Base-by-base conservation (phyloP, 768 basidiomycete genomes). In the Amanita pallidorosea region DNA sequence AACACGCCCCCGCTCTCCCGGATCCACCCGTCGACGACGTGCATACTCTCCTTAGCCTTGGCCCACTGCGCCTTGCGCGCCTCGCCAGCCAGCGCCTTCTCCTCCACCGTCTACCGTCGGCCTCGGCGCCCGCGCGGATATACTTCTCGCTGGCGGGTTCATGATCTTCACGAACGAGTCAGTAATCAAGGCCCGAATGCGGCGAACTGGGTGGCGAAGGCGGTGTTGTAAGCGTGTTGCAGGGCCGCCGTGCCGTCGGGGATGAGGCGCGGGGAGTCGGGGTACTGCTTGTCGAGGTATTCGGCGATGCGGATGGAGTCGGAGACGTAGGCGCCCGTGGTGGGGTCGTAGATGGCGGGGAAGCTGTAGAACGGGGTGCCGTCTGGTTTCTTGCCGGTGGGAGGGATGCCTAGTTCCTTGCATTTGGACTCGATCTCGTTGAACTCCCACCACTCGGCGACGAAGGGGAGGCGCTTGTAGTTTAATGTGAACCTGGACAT, bases 241-340 rank as follows among this genome's bases (percentile, higher is more conserved):
- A 64, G 50, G 2, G 51, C 57, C 3, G 47, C 38, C 1, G 61
- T 56, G 23, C 55, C 55, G 4, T 53, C 37, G 2, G 62, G 61
- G 37, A 67, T 58, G 33, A 63, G 45, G 8, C 46, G 47, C 0
- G 63, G 64, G 1, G 65, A 60, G 33, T 63, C 52, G 4, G 74
- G 71, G 54, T 73, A 76, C 0, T 60, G 59, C 13, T 56, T 61
- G 29, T 77, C 75, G 34, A 75, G 72, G 51, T 77, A 77, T 51
- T 64, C 61, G 0, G 73, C 72, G 45, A 76, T 76, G 15, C 58
- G 57, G 49, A 66, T 62, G 5, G 71, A 72, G 47, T 77, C 73
- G 0, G 71, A 33, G 23, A 75, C 20, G 49, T 65, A 57, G 11
- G 51, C 54, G 1, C 61, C 60, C 5, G 66, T 73, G 31, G 58